Conservation (phyloP, 768 basidiomycete species). For the Pholiota conissans region DNA sequence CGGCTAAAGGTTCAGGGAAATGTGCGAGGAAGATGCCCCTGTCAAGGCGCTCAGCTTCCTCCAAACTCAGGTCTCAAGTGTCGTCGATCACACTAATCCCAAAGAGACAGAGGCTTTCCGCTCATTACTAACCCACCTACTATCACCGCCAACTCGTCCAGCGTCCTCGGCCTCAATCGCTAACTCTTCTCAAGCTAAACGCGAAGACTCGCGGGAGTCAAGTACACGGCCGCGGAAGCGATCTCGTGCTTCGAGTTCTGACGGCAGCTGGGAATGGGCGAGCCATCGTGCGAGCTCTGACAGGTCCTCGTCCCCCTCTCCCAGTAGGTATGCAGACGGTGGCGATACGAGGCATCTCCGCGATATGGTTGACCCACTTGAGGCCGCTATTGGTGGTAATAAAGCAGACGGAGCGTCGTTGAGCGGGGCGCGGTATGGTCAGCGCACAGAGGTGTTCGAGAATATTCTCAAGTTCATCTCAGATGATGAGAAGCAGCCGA, state of each 20-base stretch:
- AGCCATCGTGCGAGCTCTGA: conserved; percentile 20
- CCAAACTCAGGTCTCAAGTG: conserved; percentile 64
- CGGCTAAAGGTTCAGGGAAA: conserved; percentile 86
- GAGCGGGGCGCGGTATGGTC: conserved; percentile 52
- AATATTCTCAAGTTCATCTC: conserved; percentile 61
- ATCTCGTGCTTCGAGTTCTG: conserved; percentile 38
- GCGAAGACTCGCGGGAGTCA: conserved; percentile 30
- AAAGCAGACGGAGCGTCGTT: conserved; percentile 19
- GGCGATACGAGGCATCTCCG: conserved; percentile 21
- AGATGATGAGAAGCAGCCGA: conserved; percentile 66
- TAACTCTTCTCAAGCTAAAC: conserved; percentile 11
- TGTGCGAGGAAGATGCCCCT: conserved; percentile 63
- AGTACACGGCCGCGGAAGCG: conserved; percentile 39
- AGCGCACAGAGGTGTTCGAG: conserved; percentile 74
- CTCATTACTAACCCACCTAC: conserved; percentile 62
- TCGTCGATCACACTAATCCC: conserved; percentile 67
- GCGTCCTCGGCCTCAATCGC: not conserved
- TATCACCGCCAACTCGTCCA: conserved; percentile 35
- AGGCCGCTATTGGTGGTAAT: conserved; percentile 17
- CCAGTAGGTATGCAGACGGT: conserved; percentile 1
- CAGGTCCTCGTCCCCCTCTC: not conserved
- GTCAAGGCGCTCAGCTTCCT: conserved; percentile 73
- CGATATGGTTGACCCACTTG: conserved; percentile 27
- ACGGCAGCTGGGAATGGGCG: conserved; percentile 39
- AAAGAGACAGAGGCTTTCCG: conserved; percentile 66